phyloP scores from a whole-genome alignment of 495 filamentous ascomycete species.

The Podospora anserina region DNA sequence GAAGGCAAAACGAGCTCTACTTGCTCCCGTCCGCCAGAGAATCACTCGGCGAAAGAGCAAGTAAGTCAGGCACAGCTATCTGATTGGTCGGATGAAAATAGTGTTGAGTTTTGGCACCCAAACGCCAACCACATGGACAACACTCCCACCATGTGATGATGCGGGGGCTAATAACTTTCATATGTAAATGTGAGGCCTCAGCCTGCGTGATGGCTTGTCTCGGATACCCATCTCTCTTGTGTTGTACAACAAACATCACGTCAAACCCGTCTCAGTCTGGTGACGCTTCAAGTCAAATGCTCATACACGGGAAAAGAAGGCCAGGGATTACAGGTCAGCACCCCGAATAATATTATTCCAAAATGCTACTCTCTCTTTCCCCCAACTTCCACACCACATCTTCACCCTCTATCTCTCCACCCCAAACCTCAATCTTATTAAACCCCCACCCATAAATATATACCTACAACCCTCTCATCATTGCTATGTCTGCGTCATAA shows the following conservation, averaged over 20 bases:
- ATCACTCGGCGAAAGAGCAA: background rate
- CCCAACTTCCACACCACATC: background rate
- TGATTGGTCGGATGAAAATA: background rate
- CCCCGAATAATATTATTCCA: background rate
- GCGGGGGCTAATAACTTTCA: no score
- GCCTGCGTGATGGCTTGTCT: background rate
- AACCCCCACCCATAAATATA: background rate
- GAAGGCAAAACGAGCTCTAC: background rate
- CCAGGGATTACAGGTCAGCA: background rate
- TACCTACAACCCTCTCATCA: background rate
- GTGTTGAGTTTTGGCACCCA: background rate
- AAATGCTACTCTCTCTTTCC: background rate
- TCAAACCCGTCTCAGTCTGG: background rate
- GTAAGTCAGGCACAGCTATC: background rate
- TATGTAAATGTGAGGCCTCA: background rate
- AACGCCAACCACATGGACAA: background rate
- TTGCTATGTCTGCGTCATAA: background rate
- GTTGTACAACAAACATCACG: background rate
- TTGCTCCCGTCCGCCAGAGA: background rate
- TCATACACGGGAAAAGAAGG: background rate
- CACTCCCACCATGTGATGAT: background rate
- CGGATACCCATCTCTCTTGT: background rate
- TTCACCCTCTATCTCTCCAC: background rate
- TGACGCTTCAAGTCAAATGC: background rate
- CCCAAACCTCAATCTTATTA: background rate